Base-by-base conservation (phyloP, 129 eudicot genomes). In the Dittrichia graveolens region DNA sequence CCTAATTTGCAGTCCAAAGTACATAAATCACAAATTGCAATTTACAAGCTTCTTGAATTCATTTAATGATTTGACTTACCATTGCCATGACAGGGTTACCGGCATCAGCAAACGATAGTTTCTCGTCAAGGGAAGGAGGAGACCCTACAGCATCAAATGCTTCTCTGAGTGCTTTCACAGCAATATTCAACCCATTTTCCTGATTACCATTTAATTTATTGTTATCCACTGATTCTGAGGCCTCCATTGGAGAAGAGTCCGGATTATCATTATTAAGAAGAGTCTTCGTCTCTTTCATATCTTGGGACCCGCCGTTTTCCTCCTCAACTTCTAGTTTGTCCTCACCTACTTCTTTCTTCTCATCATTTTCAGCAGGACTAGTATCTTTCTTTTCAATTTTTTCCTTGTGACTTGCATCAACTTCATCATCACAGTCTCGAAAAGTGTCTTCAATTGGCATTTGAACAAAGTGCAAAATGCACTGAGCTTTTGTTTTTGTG, bases 381-480 rank as follows among this genome's bases (percentile, higher is more conserved):
- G 66, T 18, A 65, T 55, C 67, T 75, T 65, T 66, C 66, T 76
- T 76, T 49, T 73, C 75, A 10, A 60, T 18, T 44, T 59, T 77
- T 77, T 69, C 75, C 59, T 78, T 79, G 15, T 57, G 37, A 53
- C 59, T 54, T 15, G 41, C 67, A 56, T 47, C 77, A 37, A 15
- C 71, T 46, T 85, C 91, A 73, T 84, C 86, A 61, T 76, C 88
- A 68, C 72, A 80, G 42, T 86, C 90, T 49, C 81, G 75, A 76
- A 95, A 95, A 58, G 91, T 59, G 63, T 95, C 99, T 76, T 88
- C 99, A 47, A 95, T 90, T 4, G 99, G 99, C 99, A 95, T 95
- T 78, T 91, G 94, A 83, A 95, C 85, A 72, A 95, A 95, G 84
- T 95, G 99, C 71, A 95, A 74, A 49, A 95, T 95, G 62, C 99